Conservation (phyloP, 2,329 filamentous ascomycete genomes). For the Pseudocercospora macadamiae region DNA sequence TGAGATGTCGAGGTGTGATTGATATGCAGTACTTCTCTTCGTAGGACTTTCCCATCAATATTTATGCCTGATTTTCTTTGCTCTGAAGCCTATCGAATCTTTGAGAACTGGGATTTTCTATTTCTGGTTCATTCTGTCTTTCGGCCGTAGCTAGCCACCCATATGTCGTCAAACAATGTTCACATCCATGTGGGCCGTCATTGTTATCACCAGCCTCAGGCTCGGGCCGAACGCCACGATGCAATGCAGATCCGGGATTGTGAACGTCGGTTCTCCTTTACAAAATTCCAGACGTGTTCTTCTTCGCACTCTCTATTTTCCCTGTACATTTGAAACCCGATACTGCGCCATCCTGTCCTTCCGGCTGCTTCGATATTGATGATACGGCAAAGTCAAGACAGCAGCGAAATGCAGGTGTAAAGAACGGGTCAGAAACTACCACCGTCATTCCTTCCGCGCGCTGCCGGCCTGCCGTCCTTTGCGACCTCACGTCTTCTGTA, state of each 20-base stretch:
- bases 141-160: too few relatives aligned
- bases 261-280: background rate
- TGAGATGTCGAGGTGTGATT: background rate
- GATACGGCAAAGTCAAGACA: background rate
- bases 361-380: background rate
- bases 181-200: too few relatives aligned
- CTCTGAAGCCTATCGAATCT: too few relatives aligned
- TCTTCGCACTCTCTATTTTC: background rate
- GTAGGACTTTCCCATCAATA: too few relatives aligned
- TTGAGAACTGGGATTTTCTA: too few relatives aligned
- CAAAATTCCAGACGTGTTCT: background rate
- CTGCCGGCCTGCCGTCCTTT: constrained; percentile 9
- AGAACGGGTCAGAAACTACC: constrained; percentile 6
- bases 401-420: background rate
- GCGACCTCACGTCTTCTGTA: constrained; percentile 3
- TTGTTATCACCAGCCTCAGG: too few relatives aligned
- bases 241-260: constrained; percentile 1
- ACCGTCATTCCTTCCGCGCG: constrained; percentile 19
- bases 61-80: too few relatives aligned
- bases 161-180: too few relatives aligned
- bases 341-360: background rate
- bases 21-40: too few relatives aligned
- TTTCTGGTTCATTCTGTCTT: too few relatives aligned
- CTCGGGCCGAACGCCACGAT: constrained; percentile 1
- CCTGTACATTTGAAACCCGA: background rate